These are phyloP conservation scores for Plenodomus tracheiphilus DNA, from an alignment of 2,329 filamentous ascomycete genomes.

Conservation along the genomic window DNA sequence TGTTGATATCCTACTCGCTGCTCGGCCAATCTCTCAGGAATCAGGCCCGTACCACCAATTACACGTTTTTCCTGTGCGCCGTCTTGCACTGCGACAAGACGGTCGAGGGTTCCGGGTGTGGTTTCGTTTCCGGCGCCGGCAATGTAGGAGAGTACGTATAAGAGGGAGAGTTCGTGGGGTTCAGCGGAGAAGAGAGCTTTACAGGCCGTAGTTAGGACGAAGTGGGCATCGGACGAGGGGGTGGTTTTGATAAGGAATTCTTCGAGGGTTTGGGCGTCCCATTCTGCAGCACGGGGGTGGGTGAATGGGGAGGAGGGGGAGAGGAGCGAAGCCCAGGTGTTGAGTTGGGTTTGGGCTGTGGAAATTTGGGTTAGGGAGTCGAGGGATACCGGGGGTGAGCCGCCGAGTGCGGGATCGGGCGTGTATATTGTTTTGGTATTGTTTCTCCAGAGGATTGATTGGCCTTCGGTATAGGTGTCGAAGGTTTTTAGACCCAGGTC, in stretches of 20 bases:
- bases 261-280: conserved; percentile 18
- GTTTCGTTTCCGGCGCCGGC: conserved; percentile 24
- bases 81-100: conserved; percentile 11
- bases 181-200: conserved; percentile 19
- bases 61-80: conserved; percentile 25
- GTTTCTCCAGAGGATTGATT: conserved; percentile 20
- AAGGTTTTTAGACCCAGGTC: conserved; percentile 24
- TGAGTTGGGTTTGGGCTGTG: conserved; percentile 11
- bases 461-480: conserved; percentile 15
- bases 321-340: conserved; percentile 22
- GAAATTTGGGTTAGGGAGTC: conserved; percentile 14
- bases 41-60: conserved; percentile 24
- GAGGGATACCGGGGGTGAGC: conserved; percentile 13
- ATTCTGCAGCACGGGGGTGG: conserved; percentile 13
- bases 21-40: conserved; percentile 18
- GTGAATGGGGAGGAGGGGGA: conserved; percentile 20
- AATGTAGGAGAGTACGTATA: conserved; percentile 25
- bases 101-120: conserved; percentile 12
- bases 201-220: conserved; percentile 12
- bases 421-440: conserved; percentile 10
- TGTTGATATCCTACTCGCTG: conserved; percentile 16
- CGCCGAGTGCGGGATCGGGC: conserved; percentile 12
- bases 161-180: conserved; percentile 14
- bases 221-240: conserved; percentile 9
- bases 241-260: conserved; percentile 7